phyloP scores from a whole-genome alignment of 768 basidiomycete species.

The Termitomyces sp. region DNA sequence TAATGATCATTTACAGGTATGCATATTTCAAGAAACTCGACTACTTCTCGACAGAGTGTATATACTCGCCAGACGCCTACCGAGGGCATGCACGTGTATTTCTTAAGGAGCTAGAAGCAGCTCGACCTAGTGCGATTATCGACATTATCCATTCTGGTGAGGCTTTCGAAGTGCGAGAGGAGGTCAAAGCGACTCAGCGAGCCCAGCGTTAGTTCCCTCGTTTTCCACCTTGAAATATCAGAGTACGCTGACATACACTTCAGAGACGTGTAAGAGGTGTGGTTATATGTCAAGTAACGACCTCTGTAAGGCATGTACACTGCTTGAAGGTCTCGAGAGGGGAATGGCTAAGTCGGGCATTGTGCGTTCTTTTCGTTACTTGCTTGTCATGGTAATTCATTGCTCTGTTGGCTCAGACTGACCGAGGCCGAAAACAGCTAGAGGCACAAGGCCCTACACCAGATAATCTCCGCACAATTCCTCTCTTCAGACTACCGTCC shows the following conservation, averaged over 20 bases:
- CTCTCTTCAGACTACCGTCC: conserved; percentile 54
- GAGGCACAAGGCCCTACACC: conserved; percentile 57
- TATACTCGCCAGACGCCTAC: conserved; percentile 98
- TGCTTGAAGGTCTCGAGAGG: conserved; percentile 87
- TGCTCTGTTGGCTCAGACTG: conserved; percentile 42
- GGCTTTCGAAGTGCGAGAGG: conserved; percentile 81
- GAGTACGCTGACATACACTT: conserved; percentile 3
- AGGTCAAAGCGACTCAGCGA: conserved; percentile 82
- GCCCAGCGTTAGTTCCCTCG: conserved; percentile 62
- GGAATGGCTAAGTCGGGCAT: conserved; percentile 66
- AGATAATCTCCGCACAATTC: conserved; percentile 73
- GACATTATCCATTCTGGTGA: conserved; percentile 98
- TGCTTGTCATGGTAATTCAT: not conserved
- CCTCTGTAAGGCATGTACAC: conserved; percentile 92
- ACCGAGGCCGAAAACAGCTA: conserved; percentile 61
- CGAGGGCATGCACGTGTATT: conserved; percentile 94
- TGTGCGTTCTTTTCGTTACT: conserved; percentile 35
- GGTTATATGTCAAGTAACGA: conserved; percentile 96
- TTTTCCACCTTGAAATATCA: not conserved
- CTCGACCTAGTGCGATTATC: conserved; percentile 92
- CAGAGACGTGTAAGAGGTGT: conserved; percentile 89
- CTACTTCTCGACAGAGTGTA: conserved; percentile 99
- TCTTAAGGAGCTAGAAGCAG: conserved; percentile 92
- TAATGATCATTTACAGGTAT: conserved; percentile 57
- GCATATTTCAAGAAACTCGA: conserved; percentile 99